Evolutionary conservation across 2,329 filamentous ascomycete genomes (phyloP).

Genomic region (Fusarium succisae): DNA sequence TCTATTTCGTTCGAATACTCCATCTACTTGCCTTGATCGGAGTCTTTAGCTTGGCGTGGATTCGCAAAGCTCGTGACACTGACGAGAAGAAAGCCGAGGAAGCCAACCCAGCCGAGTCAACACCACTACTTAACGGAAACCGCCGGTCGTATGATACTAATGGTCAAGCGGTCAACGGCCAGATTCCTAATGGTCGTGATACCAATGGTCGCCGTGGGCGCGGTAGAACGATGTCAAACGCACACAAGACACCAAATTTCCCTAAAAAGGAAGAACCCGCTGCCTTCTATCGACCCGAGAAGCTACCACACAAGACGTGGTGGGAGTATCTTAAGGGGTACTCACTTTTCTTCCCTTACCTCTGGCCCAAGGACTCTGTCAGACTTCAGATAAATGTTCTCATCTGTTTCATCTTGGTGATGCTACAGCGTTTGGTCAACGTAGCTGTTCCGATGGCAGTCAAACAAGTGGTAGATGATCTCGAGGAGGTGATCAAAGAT

Average conservation of each 20-base stretch:
- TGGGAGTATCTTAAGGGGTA: slow-evolving; percentile 96
- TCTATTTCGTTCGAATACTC: slow-evolving; percentile 75
- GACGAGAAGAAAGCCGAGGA: slow-evolving; percentile 51
- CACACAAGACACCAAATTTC: slow-evolving; percentile 47
- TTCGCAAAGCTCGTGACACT: slow-evolving; percentile 53
- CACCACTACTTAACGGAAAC: slow-evolving; percentile 67
- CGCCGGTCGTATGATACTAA: slow-evolving; percentile 50
- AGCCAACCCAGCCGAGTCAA: slow-evolving; percentile 63
- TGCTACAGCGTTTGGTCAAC: slow-evolving; percentile 85
- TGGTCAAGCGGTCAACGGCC: slow-evolving; percentile 39
- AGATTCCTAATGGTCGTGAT: slow-evolving; percentile 29
- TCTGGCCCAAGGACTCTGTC: slow-evolving; percentile 87
- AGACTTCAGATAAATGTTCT: slow-evolving; percentile 81
- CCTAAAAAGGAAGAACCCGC: slow-evolving; percentile 68
- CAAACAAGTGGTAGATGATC: slow-evolving; percentile 78
- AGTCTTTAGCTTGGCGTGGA: slow-evolving; percentile 55
- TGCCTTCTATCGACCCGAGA: slow-evolving; percentile 89
- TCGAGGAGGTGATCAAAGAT: slow-evolving; percentile 64
- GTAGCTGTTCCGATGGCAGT: slow-evolving; percentile 85
- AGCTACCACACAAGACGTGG: slow-evolving; percentile 88
- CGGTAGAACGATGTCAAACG: slow-evolving; percentile 51
- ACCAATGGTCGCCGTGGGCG: slow-evolving; percentile 46
- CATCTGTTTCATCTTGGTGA: slow-evolving; percentile 81
- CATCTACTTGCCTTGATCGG: slow-evolving; percentile 69
- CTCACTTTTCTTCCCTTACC: slow-evolving; percentile 92